Evolutionary conservation across 1,284 basidiomycete genomes (phyloP).

Genomic region (Pyrrhoderma noxium): DNA sequence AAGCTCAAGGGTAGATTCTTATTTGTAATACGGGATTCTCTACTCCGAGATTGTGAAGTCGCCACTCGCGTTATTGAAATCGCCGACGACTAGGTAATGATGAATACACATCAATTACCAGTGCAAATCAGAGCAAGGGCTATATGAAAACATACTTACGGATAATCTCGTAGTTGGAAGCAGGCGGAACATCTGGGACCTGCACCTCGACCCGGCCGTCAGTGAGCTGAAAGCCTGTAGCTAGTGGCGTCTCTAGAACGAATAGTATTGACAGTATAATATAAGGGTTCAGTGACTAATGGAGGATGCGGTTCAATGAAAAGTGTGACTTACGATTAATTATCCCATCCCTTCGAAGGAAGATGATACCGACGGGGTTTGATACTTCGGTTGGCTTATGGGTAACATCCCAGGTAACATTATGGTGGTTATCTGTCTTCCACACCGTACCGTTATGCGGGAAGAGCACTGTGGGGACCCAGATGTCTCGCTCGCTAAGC

Average conservation of each 20-base stretch:
- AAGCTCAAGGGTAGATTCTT: too few species aligned
- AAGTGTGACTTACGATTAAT: slow-evolving; percentile 27
- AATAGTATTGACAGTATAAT: neutral
- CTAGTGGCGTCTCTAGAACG: slow-evolving; percentile 27
- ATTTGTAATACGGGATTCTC: too few species aligned
- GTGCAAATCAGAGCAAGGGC: neutral
- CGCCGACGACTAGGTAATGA: slow-evolving; percentile 10
- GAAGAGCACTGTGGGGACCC: slow-evolving; percentile 34
- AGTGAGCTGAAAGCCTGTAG: slow-evolving; percentile 34
- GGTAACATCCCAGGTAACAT: slow-evolving; percentile 41
- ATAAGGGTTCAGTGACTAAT: neutral
- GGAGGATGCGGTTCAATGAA: neutral
- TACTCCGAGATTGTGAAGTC: slow-evolving; percentile 10
- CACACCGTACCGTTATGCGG: slow-evolving; percentile 35
- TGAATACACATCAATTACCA: neutral
- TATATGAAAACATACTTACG: slow-evolving; percentile 29
- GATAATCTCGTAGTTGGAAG: slow-evolving; percentile 32
- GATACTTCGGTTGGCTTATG: slow-evolving; percentile 38
- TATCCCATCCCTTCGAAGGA: slow-evolving; percentile 19
- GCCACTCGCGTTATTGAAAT: slow-evolving; percentile 15
- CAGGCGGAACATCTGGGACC: slow-evolving; percentile 31
- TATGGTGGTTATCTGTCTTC: slow-evolving; percentile 33
- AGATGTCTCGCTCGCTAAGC: slow-evolving; percentile 36
- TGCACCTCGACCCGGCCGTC: slow-evolving; percentile 32
- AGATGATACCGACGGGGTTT: slow-evolving; percentile 36